Base-by-base conservation (phyloP, 2,329 filamentous ascomycete species). In the Pseudogymnoascus sp. region DNA sequence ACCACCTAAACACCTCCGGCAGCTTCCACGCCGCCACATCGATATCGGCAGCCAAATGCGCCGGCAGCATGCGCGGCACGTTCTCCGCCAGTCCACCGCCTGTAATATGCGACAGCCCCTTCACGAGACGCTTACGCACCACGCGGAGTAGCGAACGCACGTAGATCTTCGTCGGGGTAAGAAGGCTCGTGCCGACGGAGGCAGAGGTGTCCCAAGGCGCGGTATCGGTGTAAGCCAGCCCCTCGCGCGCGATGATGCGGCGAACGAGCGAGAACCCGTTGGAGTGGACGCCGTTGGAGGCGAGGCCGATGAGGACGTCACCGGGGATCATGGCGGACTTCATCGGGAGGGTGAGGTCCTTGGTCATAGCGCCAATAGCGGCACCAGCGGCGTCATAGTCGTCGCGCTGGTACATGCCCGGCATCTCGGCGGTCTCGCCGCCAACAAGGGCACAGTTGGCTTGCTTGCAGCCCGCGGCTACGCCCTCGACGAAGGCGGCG, bases 381-480 rank as follows among this genome's bases (percentile, higher is more conserved):
- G 89, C 90, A 66, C 94, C 94, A 21, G 91, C 92, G 6, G 92
- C 92, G 71, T 99, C 94, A 75, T 97, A 99, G 72, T 95, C 91
- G 60, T 91, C 90, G 62, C 84, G 86, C 67, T 87, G 82, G 78
- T 96, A 65, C 80, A 97, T 91, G 62, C 92, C 92, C 0, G 93
- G 93, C 94, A 99, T 97, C 77, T 99, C 94, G 5, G 94, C 94
- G 0, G 94, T 99, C 77, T 99, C 94, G 50, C 94, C 94, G 40
- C 94, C 94, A n/a, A 97, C 90, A 2, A 99, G 83, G 14, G 92
- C 92, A 72, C 93, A 96, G 50, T 88, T 88, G 0, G 93, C 86
- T 71, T 92, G 84, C 65, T 85, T 85, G 77, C 94, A 99, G 59
- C 94, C 94, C 31, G 87, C 83, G 2, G 92, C 92, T 2, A 99